Evolutionary conservation across 2,329 filamentous ascomycete species (phyloP), one percentile per base, ranked within the genome.

Genomic region (Arthrinium phaeospermum): DNA sequence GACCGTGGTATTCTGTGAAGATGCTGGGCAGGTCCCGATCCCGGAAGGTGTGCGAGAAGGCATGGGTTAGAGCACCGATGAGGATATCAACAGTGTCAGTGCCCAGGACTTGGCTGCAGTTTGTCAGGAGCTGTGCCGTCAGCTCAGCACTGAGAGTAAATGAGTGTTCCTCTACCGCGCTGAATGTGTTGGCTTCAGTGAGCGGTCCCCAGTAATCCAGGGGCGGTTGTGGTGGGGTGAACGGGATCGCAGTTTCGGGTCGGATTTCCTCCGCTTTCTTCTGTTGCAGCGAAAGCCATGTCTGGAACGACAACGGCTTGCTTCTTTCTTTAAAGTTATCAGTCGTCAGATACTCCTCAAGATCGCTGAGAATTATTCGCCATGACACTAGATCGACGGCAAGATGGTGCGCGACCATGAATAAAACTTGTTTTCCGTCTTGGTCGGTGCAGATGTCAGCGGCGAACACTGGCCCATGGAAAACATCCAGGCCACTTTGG

Each of bases 1-100:
- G 47, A 44, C 71, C 71, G 37, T 72, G 71, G n/a, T 67, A 64
- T 30, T 72, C 71, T 3, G 70, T 53, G n/a, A 71, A 72, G 19
- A 72, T 22, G 24, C 41, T n/a, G 2, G 71, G 71, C 5, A 53
- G 14, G 19, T 47, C 34, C 3, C 71, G 69, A 45, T 72, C 69
- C 13, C 19, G 57, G 30, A 72, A 72, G 3, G 57, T 61, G 10
- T 57, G 44, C 5, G 57, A 45, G 30, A 72, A 72, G 1, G 71
- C 53, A 57, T 72, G 68, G 5, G 41, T 37, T 46, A 72, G 37
- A 19, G 71, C 37, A 12, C 71, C 71, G 24, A 72, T 70, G 45
- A 72, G 46, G 13, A 72, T 53, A 24, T 72, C 71, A 10, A 72
- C 41, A 6, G 71, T 70, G 16, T 68, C 61, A 1, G 71, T 72